These are phyloP conservation scores for Solanum hybrid DNA, from an alignment of 305 asterid species.

Conservation along the genomic window DNA sequence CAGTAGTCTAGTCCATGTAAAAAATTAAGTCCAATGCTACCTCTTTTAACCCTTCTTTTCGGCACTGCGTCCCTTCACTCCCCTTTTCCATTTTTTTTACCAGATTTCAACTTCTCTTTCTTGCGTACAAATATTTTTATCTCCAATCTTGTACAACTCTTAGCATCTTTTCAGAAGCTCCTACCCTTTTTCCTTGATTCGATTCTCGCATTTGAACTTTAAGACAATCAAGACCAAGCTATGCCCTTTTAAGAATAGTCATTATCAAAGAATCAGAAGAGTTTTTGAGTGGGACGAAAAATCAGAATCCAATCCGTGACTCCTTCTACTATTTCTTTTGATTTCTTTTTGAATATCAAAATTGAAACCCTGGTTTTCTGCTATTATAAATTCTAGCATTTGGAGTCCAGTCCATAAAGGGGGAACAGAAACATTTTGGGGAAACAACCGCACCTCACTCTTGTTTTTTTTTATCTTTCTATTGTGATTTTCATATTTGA, in stretches of 20 bases:
- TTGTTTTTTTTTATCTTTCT: too few relatives aligned
- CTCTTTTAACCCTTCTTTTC: neutral
- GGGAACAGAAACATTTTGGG: neutral
- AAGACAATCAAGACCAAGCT: neutral
- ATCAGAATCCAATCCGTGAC: neutral
- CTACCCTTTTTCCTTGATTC: neutral
- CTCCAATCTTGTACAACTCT: neutral
- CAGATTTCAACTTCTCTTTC: too few relatives aligned
- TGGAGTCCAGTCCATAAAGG: neutral
- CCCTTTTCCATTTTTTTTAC: too few relatives aligned
- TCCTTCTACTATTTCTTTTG: neutral
- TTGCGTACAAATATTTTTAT: too few relatives aligned
- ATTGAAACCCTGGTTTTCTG: neutral
- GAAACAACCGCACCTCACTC: neutral
- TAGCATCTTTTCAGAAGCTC: neutral
- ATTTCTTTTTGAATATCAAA: too few relatives aligned
- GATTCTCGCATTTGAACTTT: neutral
- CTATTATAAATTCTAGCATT: neutral
- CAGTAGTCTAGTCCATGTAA: neutral
- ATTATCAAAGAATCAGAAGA: neutral
- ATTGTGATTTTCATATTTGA: neutral
- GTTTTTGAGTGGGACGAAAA: neutral
- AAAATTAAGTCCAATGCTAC: neutral
- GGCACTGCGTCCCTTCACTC: neutral
- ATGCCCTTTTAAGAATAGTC: neutral